These are phyloP conservation scores for Coemansia brasiliensis DNA, from an alignment of 192 early-diverging fungal genomes.

Conservation along the genomic window DNA sequence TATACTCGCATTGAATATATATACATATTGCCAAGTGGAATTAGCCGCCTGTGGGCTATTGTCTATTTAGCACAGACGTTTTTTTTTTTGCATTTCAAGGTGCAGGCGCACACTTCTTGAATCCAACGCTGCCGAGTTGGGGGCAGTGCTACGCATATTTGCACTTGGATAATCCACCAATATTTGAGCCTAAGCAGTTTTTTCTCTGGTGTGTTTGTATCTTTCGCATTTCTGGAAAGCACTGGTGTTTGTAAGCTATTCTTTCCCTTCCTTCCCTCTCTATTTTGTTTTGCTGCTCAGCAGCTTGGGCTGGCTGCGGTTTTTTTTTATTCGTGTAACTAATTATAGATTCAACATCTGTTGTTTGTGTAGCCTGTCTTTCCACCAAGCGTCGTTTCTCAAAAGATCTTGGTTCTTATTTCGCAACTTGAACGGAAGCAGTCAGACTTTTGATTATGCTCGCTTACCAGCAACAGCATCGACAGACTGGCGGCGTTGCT, in stretches of 20 bases:
- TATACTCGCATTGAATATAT: not conserved
- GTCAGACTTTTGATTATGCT: constrained; percentile 28
- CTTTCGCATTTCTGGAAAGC: too few relatives aligned
- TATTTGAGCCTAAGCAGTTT: too few relatives aligned
- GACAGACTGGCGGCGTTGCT: constrained; percentile 25
- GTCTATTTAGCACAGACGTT: not conserved
- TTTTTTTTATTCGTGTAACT: not conserved
- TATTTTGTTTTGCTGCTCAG: not conserved
- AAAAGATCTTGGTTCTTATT: too few relatives aligned
- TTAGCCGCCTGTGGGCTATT: not conserved
- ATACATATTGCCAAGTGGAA: not conserved
- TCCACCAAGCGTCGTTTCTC: not conserved
- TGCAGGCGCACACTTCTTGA: too few relatives aligned
- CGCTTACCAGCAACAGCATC: constrained; percentile 48
- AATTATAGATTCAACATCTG: too few relatives aligned
- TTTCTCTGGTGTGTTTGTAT: too few relatives aligned
- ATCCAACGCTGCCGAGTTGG: too few relatives aligned
- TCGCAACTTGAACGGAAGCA: not conserved
- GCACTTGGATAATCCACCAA: too few relatives aligned
- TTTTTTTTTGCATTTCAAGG: too few relatives aligned
- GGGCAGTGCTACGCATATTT: too few relatives aligned
- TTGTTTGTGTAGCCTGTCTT: too few relatives aligned
- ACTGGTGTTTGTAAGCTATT: too few relatives aligned
- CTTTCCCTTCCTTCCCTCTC: not conserved
- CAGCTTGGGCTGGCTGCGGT: not conserved